Percentiles rank a stretch among this genome's conserved stretches.
These are phyloP conservation scores for Lactarius indigo DNA, from an alignment of 768 basidiomycete species.

Conservation along the genomic window DNA sequence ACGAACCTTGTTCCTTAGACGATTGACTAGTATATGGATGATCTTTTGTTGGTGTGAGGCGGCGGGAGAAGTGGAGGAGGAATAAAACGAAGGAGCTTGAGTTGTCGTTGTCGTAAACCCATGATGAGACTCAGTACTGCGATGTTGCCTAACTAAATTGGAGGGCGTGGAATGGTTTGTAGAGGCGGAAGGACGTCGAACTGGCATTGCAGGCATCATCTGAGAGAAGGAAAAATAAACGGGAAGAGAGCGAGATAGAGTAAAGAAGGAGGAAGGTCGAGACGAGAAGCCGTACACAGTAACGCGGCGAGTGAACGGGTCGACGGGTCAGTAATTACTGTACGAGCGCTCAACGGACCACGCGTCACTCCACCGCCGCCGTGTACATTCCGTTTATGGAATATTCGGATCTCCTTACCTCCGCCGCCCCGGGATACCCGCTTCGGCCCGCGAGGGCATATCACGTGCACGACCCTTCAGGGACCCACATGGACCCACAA, in stretches of 20 bases:
- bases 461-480: neutral
- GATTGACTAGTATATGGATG: slow-evolving; percentile 72
- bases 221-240: neutral
- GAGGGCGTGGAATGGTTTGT: slow-evolving; percentile 39
- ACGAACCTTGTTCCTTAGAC: slow-evolving; percentile 82
- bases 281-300: slow-evolving; percentile 1
- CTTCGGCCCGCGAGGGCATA: neutral
- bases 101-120: slow-evolving; percentile 22
- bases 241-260: neutral
- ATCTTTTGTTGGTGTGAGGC: slow-evolving; percentile 76
- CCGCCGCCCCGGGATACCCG: neutral
- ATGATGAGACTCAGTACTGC: slow-evolving; percentile 54
- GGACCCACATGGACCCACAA: slow-evolving; percentile 35
- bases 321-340: neutral
- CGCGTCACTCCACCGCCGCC: slow-evolving; percentile 4
- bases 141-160: slow-evolving; percentile 49
- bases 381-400: neutral
- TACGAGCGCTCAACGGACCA: slow-evolving; percentile 4
- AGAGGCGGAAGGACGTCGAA: slow-evolving; percentile 61
- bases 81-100: slow-evolving; percentile 33
- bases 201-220: slow-evolving; percentile 38
- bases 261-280: neutral
- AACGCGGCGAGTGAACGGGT: neutral
- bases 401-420: neutral
- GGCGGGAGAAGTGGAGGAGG: slow-evolving; percentile 30